A percentile compares a stretch with the other conserved stretches of the same genome.
Evolutionary conservation across 1,139 yeast species (phyloP).

Genomic region (Pichia sp.): DNA sequence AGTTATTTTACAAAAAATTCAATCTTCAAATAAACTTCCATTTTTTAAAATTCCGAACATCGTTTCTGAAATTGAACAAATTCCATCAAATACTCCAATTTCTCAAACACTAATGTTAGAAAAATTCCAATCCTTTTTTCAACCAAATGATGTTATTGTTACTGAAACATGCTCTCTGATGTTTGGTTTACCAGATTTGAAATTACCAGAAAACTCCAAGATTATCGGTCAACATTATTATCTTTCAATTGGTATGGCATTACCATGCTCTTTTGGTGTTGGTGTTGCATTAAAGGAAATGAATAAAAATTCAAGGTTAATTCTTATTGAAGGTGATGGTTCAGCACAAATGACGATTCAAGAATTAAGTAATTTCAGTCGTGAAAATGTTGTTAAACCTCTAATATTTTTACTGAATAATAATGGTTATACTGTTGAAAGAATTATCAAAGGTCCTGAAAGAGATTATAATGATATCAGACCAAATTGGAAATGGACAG

Average conservation of each 20-base stretch:
- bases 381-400: slow-evolving; percentile 51
- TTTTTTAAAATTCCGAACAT: slow-evolving; percentile 15
- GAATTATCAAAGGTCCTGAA: slow-evolving; percentile 72
- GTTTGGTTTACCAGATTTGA: slow-evolving; percentile 61
- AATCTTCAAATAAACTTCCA: slow-evolving; percentile 35
- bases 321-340: slow-evolving; percentile 82
- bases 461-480: slow-evolving; percentile 76
- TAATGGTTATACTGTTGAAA: slow-evolving; percentile 81
- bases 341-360: slow-evolving; percentile 88
- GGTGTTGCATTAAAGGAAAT: slow-evolving; percentile 61
- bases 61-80: slow-evolving; percentile 18
- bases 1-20: slow-evolving; percentile 33
- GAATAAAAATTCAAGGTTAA: slow-evolving; percentile 41
- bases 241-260: slow-evolving; percentile 80
- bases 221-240: slow-evolving; percentile 64
- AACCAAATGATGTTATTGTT: slow-evolving; percentile 59
- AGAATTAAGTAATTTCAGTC: slow-evolving; percentile 65
- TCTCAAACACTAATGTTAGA: slow-evolving; percentile 33
- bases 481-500: slow-evolving; percentile 73
- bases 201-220: slow-evolving; percentile 46
- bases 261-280: slow-evolving; percentile 80
- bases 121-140: slow-evolving; percentile 33
- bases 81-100: slow-evolving; percentile 27
- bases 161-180: slow-evolving; percentile 77
- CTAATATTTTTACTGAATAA: slow-evolving; percentile 70